Base-by-base conservation (phyloP, 371 early-diverging fungal genomes). In the Rhizopus arrhizus region DNA sequence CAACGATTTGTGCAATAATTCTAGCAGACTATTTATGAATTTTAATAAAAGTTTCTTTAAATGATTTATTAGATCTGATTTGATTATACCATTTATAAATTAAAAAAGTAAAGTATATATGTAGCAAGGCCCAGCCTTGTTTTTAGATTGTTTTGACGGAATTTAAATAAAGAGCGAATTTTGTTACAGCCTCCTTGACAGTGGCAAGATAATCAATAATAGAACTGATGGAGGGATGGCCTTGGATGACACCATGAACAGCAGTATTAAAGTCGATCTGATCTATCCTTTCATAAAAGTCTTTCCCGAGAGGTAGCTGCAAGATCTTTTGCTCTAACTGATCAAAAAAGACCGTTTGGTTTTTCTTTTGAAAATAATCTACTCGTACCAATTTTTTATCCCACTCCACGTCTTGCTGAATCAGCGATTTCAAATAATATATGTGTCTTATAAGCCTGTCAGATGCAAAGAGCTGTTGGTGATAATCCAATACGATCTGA, bases 1-100 rank as follows among this genome's bases (percentile, higher is more conserved):
- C 74, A 32, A 95, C 79, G 69, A 97, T 84, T 75, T 97, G 95
- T 41, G 93, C 89, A 64, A 97, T 85, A 42, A 94, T 74, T 77
- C 87, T 76, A 46, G 70, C 86, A 61, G 87, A 84, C 86, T 85
- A 57, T 15, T 41, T 29, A 29, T n/a, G 36, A 40, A 40, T 54
- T 54, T 35, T 52, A 6, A 5, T 2, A 49, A 49, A 3, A 13
- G 4, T 34, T 35, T 34, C 4, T 31, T 54, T 54, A 0, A 12
- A 12, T 7, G 40, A 10, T 12, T n/a, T 43, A 43, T n/a, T n/a
- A 43, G 8, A n/a, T n/a, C n/a, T 43, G 12, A 40, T 40, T 40
- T 40, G 8, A 10, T 7, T 40, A 7, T 10, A 40, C 40, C 40
- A 40, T 40, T 40, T 11, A 43, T 9, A 13, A 13, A 43, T 13